Evolutionary conservation across 1,284 basidiomycete genomes (phyloP), one percentile per base, ranked within the genome.

Genomic region (Moesziomyces sp.): DNA sequence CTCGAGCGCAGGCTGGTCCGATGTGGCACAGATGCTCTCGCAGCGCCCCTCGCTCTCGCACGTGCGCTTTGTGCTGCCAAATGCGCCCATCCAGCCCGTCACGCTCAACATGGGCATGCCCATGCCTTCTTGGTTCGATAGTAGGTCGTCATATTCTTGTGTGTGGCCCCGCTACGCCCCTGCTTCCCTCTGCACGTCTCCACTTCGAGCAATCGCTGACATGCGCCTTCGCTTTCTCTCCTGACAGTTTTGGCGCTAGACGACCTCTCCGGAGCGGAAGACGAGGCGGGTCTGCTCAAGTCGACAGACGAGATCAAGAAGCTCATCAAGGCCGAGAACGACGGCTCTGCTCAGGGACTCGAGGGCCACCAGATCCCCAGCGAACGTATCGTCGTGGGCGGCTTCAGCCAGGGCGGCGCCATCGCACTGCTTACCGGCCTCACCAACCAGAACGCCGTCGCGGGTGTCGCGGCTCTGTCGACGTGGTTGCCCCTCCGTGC

Each of bases 91-190:
- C 24, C 80, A 79, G 71, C 81, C 82, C 5, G 80, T 84, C 11
- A 74, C 81, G 42, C 62, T 84, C 28, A 84, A 84, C 51, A 79
- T 81, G 73, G 81, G 81, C 47, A 81, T 82, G 81, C 66, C 65
- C 46, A 84, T 84, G 82, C 79, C 81, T 9, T 75, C 74, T 7
- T 84, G 82, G 82, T 83, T 83, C 58, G 82, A 83, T 58, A 78
- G 79, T 80, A 76, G 69, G 78, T 80, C 69, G 48, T 70, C 70
- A 23, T 67, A 71, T 44, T 74, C 71, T 54, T 74, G 69, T 72
- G 73, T 63, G 69, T 66, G 55, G 53, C 72, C 46, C 57, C n/a
- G 38, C 45, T 24, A 21, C 19, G 21, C 28, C 19, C 35, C 18
- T 24, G 40, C 26, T 23, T 43, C 35, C n/a, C 35, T n/a, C 21